These are phyloP conservation scores for Kuraishia hungarica DNA, from an alignment of 805 yeast genomes.

Conservation along the genomic window DNA sequence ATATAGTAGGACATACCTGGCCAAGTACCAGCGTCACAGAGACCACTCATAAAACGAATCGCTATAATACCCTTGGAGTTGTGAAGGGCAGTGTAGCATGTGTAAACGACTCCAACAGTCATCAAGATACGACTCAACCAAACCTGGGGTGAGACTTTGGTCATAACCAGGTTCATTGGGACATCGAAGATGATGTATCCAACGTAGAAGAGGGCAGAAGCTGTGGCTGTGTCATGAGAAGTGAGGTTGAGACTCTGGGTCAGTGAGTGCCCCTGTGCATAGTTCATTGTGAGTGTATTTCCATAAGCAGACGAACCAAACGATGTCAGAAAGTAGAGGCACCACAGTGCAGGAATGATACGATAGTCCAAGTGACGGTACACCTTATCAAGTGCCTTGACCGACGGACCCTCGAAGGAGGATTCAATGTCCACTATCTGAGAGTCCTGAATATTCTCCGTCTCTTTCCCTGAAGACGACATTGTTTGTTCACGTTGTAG, in stretches of 20 bases:
- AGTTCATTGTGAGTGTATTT: conserved; percentile 73
- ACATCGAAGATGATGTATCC: conserved; percentile 80
- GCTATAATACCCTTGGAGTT: conserved; percentile 59
- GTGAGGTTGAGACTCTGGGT: conserved; percentile 39
- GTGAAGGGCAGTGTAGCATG: conserved; percentile 61
- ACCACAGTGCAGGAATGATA: conserved; percentile 80
- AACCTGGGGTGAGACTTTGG: conserved; percentile 73
- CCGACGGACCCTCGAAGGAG: conserved; percentile 8
- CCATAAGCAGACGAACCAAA: conserved; percentile 76
- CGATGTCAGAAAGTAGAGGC: conserved; percentile 67
- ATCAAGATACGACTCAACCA: conserved; percentile 78
- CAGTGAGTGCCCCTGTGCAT: conserved; percentile 51
- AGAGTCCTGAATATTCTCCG: background rate
- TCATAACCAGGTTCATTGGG: conserved; percentile 83
- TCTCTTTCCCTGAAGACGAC: background rate
- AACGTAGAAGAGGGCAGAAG: conserved; percentile 75
- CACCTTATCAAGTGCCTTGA: conserved; percentile 37
- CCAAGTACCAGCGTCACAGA: conserved; percentile 84
- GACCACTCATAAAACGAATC: conserved; percentile 61
- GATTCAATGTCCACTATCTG: background rate
- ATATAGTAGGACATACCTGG: conserved; percentile 84
- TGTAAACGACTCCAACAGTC: conserved; percentile 68
- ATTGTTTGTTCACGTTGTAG: background rate
- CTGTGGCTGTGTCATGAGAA: conserved; percentile 55
- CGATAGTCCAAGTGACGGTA: conserved; percentile 60